Conservation (phyloP, 202 grass and related monocot species). For the Panicum virgatum region DNA sequence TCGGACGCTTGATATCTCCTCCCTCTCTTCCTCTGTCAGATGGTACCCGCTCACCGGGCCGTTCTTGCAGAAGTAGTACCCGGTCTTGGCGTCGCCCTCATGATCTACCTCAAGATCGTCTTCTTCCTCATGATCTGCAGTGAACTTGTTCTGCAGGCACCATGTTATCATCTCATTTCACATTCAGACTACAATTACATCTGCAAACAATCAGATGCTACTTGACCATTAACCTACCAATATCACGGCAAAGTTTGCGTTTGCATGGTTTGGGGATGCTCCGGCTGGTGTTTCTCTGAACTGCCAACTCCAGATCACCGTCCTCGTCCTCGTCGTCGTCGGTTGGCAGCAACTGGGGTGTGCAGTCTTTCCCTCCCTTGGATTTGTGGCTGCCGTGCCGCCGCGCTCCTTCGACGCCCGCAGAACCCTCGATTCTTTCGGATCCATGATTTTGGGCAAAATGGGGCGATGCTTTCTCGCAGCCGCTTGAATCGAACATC, state of each 20-base stretch:
- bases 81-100: background rate
- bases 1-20: slow-evolving; percentile 27
- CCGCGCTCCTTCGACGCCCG: background rate
- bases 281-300: slow-evolving; percentile 9
- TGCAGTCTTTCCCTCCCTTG: background rate
- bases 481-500: slow-evolving; percentile 47
- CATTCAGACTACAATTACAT: background rate
- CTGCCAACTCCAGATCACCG: background rate
- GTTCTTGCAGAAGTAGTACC: slow-evolving; percentile 52
- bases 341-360: background rate
- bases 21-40: slow-evolving; percentile 36
- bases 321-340: background rate
- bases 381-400: background rate
- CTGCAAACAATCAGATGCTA: background rate
- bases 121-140: background rate
- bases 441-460: background rate
- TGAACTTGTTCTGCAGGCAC: slow-evolving; percentile 8
- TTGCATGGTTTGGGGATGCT: background rate
- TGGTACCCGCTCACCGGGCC: slow-evolving; percentile 39
- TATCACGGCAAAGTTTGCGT: background rate
- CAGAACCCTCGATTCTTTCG: background rate
- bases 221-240: background rate
- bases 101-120: background rate
- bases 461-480: slow-evolving; percentile 25
- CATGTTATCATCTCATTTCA: background rate